Evolutionary conservation across 768 basidiomycete species (phyloP).

Genomic region (Amanita thiersii): DNA sequence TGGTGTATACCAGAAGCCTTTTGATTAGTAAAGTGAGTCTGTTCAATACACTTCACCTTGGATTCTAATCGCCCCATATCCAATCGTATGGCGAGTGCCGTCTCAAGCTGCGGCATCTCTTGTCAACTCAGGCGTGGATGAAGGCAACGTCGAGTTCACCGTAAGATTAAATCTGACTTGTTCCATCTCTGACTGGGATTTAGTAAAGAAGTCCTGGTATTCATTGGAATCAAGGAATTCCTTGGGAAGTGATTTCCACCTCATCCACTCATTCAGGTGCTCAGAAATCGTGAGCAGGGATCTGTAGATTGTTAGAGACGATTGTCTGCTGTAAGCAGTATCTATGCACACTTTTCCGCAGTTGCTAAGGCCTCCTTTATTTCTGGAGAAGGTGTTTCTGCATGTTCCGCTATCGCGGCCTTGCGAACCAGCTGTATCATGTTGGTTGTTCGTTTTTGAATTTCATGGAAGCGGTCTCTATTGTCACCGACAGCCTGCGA

Average conservation of each 20-base stretch:
- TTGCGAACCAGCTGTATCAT: not conserved
- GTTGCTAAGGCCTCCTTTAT: not conserved
- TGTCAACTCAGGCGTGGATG: no score
- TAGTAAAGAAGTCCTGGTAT: not conserved
- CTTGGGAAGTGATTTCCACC: not conserved
- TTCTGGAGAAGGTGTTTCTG: not conserved
- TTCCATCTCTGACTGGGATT: not conserved
- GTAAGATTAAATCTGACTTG: not conserved
- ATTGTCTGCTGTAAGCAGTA: not conserved
- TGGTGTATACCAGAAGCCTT: not conserved
- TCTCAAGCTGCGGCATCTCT: not conserved
- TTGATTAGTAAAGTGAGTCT: not conserved
- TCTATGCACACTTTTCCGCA: not conserved
- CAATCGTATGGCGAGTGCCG: not conserved
- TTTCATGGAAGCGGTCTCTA: not conserved
- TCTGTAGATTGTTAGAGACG: not conserved
- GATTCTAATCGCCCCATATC: not conserved
- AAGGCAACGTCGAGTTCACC: not conserved
- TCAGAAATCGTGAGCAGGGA: constrained; percentile 1
- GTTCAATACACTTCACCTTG: not conserved
- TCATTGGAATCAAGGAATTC: not conserved
- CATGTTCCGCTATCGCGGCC: not conserved
- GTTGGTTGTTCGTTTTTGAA: not conserved
- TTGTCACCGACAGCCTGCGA: not conserved
- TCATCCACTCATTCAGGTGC: not conserved